These are phyloP conservation scores for Tetrahymena borealis DNA, from an alignment of 73 alveolate genomes.

Conservation along the genomic window DNA sequence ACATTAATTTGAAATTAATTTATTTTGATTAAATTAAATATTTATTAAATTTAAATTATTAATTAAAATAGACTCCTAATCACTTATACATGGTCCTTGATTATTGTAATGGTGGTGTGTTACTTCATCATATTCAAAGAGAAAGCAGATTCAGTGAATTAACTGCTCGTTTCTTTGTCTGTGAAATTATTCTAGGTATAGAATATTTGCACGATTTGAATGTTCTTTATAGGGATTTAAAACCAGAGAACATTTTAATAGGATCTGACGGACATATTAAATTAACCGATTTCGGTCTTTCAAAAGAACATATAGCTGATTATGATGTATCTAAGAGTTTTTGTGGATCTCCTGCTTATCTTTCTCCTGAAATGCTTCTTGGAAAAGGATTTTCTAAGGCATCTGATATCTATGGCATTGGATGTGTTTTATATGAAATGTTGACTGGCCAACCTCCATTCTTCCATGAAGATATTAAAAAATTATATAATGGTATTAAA, in stretches of 20 bases:
- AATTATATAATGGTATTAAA: slow-evolving; percentile 72
- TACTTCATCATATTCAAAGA: slow-evolving; percentile 71
- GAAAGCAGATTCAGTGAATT: slow-evolving; percentile 75
- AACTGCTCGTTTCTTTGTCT: slow-evolving; percentile 75
- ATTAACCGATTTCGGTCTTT: slow-evolving; percentile 97
- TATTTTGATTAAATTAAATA: too few species aligned
- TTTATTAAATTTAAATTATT: not conserved
- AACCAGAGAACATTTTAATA: slow-evolving; percentile 94
- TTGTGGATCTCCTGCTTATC: slow-evolving; percentile 92
- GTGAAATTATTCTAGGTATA: slow-evolving; percentile 90
- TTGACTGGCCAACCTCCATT: slow-evolving; percentile 93
- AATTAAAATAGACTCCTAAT: slow-evolving; percentile 53
- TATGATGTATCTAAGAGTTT: slow-evolving; percentile 65
- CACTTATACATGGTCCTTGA: slow-evolving; percentile 86
- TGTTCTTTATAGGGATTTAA: slow-evolving; percentile 91
- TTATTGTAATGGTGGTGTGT: slow-evolving; percentile 97
- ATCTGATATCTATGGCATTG: slow-evolving; percentile 92
- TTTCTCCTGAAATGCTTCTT: slow-evolving; percentile 89
- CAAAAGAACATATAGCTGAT: slow-evolving; percentile 87
- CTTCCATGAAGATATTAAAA: slow-evolving; percentile 79
- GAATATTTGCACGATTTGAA: slow-evolving; percentile 91
- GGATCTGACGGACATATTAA: slow-evolving; percentile 93
- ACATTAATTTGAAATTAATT: too few species aligned
- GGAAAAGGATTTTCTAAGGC: slow-evolving; percentile 81
- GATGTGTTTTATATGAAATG: slow-evolving; percentile 92